Evolutionary conservation across 441 rosid genomes (phyloP).

Genomic region (Arabidopsis lyrata): DNA sequence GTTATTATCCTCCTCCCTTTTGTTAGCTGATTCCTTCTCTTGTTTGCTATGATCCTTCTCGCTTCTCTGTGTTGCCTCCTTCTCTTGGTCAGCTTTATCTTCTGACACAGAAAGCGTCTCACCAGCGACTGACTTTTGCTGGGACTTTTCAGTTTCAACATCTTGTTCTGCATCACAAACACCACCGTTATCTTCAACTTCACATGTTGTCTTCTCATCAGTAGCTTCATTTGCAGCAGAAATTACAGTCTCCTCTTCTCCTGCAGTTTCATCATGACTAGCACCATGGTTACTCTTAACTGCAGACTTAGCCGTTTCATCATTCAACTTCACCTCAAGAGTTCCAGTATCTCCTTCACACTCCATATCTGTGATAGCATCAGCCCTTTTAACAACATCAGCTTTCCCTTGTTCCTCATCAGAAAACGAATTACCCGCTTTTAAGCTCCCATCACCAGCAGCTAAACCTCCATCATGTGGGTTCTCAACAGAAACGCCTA

Average conservation of each 20-base stretch:
- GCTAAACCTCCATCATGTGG: no score
- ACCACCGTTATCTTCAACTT: conserved; percentile 21
- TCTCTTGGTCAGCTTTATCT: conserved; percentile 25
- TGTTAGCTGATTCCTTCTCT: no score
- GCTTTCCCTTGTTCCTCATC: no score
- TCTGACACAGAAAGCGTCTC: conserved; percentile 23
- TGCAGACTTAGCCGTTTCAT: no score
- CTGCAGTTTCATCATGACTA: not conserved
- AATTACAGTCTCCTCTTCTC: conserved; percentile 16
- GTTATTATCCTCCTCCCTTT: not conserved
- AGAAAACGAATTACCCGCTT: no score
- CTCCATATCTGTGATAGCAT: no score
- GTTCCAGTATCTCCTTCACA: no score
- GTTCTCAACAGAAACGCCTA: conserved; percentile 38
- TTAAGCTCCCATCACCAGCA: no score
- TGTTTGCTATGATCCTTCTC: not conserved
- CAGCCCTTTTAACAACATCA: no score
- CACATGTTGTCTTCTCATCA: conserved; percentile 22
- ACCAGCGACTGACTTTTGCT: not conserved
- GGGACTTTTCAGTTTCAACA: conserved; percentile 13
- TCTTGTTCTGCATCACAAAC: conserved; percentile 15
- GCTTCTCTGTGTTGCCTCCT: not conserved
- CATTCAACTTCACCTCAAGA: no score
- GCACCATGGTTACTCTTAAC: no score
- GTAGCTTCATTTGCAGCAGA: conserved; percentile 18